Evolutionary conservation across 805 yeast genomes (phyloP), one percentile per base, ranked within the genome.

Genomic region (Sugiyamaella valdiviana): DNA sequence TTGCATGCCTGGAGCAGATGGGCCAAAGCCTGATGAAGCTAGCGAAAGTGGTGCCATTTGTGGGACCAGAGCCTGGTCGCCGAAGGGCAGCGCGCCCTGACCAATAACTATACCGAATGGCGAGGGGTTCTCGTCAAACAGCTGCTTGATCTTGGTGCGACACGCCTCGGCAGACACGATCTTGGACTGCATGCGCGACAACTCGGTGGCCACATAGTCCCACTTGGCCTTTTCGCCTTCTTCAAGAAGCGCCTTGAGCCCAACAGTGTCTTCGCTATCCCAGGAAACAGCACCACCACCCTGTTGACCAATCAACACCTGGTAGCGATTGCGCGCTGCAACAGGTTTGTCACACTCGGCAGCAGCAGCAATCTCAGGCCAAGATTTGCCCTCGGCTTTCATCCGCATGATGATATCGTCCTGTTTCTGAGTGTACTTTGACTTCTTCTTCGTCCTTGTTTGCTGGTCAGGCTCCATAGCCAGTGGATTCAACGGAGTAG

Each of bases 291-390:
- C 73, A 10, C 84, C 85, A 29, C 85, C 83, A 2, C 91, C 91
- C 58, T 84, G 91, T 61, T 84, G 91, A 3, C 93, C 93, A 54
- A 85, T 83, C 42, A 84, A 72, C 3, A 84, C 91, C 63, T 84
- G 91, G 57, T 85, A 85, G 50, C 91, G 67, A 60, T 84, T 84
- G 49, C 91, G 67, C 0, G 90, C 91, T 0, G 91, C 87, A 36
- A 84, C 66, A 51, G 78, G 80, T 38, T 81, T 76, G 6, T 81
- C 85, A 23, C 83, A 83, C 3, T 76, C 73, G 1, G 86, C 76
- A 2, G 70, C 66, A 46, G 79, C 78, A 0, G 90, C 88, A 41
- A 84, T 84, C 52, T 83, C 87, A 4, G 76, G 79, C 91, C 93
- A 84, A 1, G 79, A 67, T 53, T 76, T 77, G 24, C 90, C 88